Percentiles rank a stretch among this genome's conserved stretches.
phyloP scores from a whole-genome alignment of 192 early-diverging fungal genomes.

The Podila minutissima region DNA sequence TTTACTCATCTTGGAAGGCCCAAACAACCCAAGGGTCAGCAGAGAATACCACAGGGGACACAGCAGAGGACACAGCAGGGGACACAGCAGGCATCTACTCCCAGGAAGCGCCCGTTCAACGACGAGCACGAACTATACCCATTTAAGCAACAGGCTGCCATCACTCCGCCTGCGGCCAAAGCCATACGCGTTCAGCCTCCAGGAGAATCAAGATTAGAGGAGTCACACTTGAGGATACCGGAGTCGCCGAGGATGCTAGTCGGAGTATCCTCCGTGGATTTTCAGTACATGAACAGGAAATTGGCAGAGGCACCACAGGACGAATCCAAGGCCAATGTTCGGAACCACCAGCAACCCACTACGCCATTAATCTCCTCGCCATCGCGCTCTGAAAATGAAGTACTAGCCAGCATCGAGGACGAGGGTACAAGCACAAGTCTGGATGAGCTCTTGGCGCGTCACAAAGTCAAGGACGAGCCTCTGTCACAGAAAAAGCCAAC shows the following conservation, averaged over 20 bases:
- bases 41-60: neutral
- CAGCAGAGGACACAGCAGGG: neutral
- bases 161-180: neutral
- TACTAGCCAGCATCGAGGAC: neutral
- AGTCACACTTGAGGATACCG: neutral
- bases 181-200: neutral
- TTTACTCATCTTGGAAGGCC: neutral
- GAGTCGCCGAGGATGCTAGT: neutral
- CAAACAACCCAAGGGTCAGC: neutral
- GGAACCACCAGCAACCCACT: neutral
- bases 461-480: neutral
- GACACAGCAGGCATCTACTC: neutral
- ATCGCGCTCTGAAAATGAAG: neutral
- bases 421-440: neutral
- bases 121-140: neutral
- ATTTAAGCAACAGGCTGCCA: neutral
- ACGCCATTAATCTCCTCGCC: neutral
- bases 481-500: neutral
- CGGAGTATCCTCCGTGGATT: neutral
- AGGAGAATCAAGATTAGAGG: neutral
- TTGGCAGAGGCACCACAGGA: neutral
- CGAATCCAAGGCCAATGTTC: neutral
- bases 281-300: neutral
- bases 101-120: neutral
- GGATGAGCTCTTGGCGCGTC: neutral